Conservation (phyloP, 106 monocot species). For the Xerophyta viscosa region DNA sequence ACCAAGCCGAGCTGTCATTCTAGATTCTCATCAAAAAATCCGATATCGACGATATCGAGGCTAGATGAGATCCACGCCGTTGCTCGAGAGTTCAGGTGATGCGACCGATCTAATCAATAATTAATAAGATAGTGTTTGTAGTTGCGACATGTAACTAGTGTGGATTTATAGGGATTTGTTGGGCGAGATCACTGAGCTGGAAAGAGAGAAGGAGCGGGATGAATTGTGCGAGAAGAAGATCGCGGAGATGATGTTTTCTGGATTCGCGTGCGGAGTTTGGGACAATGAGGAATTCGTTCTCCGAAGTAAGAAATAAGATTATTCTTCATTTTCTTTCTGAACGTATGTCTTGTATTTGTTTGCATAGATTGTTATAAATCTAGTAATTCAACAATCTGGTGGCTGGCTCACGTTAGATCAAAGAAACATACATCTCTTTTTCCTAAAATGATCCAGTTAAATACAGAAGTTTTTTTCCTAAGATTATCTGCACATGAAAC, state of each 20-base stretch:
- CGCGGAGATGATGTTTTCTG: slow-evolving; percentile 10
- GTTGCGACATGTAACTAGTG: no score
- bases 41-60: slow-evolving; percentile 21
- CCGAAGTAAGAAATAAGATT: slow-evolving; percentile 15
- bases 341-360: background rate
- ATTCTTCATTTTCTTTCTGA: background rate
- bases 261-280: slow-evolving; percentile 17
- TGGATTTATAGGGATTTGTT: slow-evolving; percentile 24
- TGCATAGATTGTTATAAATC: background rate
- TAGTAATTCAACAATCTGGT: background rate
- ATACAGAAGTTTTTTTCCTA: no score
- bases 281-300: slow-evolving; percentile 17
- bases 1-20: slow-evolving; percentile 21
- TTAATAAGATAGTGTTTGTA: no score
- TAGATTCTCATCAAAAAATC: slow-evolving; percentile 24
- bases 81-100: slow-evolving; percentile 22
- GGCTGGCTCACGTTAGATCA: no score
- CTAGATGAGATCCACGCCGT: slow-evolving; percentile 12
- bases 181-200: slow-evolving; percentile 25
- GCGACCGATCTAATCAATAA: background rate
- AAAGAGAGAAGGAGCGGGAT: slow-evolving; percentile 33
- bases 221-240: slow-evolving; percentile 22
- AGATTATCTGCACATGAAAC: no score
- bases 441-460: no score
- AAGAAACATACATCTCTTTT: no score